Percentiles rank a stretch among this genome's conserved stretches.
Evolutionary conservation across 1,139 yeast genomes (phyloP).

Genomic region (Magnusiomyces fungicola): DNA sequence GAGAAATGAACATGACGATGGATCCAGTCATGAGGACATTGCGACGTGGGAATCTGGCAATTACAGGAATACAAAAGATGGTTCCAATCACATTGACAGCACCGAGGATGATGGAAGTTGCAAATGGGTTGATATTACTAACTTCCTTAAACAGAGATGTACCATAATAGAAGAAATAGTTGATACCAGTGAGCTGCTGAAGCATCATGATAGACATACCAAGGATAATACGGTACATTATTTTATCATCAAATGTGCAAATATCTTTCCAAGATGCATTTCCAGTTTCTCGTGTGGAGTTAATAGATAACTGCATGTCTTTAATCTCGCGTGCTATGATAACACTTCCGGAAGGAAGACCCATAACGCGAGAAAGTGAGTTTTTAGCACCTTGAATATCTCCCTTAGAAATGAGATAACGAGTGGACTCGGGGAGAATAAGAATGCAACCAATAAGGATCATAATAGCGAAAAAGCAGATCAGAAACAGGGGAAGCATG

Average conservation of each 20-base stretch:
- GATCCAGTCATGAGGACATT: conserved; percentile 57
- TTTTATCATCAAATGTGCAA: conserved; percentile 58
- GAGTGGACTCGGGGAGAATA: conserved; percentile 64
- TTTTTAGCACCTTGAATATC: conserved; percentile 51
- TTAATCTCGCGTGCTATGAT: conserved; percentile 53
- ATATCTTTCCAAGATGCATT: conserved; percentile 63
- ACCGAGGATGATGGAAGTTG: conserved; percentile 72
- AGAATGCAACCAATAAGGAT: conserved; percentile 19
- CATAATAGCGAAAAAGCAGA: conserved; percentile 42
- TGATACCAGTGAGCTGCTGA: conserved; percentile 76
- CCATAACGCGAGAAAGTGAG: conserved; percentile 56
- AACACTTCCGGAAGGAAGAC: conserved; percentile 53
- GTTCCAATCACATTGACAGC: conserved; percentile 73
- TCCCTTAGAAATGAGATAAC: conserved; percentile 53
- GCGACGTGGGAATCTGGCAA: conserved; percentile 69
- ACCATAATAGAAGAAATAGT: conserved; percentile 78
- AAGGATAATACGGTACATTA: conserved; percentile 54
- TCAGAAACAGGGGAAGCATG: conserved; percentile 49
- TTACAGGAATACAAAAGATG: conserved; percentile 55
- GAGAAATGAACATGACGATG: conserved; percentile 55
- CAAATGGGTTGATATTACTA: conserved; percentile 55
- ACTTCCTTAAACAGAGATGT: conserved; percentile 71
- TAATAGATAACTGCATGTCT: conserved; percentile 55
- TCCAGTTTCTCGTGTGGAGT: conserved; percentile 56
- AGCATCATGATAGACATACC: conserved; percentile 61